Evolutionary conservation across 2,329 filamentous ascomycete species (phyloP).

Genomic region (Aspergillus sp.): DNA sequence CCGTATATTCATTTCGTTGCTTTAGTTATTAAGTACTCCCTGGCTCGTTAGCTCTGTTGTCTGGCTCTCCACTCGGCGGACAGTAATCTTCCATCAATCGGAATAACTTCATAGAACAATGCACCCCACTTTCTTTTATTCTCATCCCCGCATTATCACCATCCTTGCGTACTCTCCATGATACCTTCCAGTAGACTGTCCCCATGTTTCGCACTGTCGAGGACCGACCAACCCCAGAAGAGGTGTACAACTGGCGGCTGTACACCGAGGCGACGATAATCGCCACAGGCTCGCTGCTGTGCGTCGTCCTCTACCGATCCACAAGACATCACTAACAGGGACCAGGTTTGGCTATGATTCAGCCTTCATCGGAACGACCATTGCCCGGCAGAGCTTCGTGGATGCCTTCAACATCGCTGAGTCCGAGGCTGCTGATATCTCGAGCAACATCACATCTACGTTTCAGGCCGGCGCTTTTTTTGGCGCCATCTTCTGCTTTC

Average conservation of each 20-base stretch:
- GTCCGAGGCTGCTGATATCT: slow-evolving; percentile 39
- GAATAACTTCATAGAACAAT: neutral
- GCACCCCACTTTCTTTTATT: neutral
- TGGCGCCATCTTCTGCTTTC: slow-evolving; percentile 52
- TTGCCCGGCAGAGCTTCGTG: slow-evolving; percentile 51
- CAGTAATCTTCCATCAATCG: neutral
- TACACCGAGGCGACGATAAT: slow-evolving; percentile 52
- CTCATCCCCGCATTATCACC: no score
- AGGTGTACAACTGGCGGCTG: slow-evolving; percentile 56
- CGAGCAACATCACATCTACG: slow-evolving; percentile 50
- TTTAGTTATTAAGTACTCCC: no score
- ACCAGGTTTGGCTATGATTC: slow-evolving; percentile 54
- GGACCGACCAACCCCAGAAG: slow-evolving; percentile 56
- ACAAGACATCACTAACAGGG: slow-evolving; percentile 21
- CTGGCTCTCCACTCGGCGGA: neutral
- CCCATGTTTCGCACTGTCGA: slow-evolving; percentile 29
- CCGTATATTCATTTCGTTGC: no score
- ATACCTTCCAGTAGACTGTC: no score
- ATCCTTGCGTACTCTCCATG: no score
- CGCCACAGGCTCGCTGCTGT: slow-evolving; percentile 47
- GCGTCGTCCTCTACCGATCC: neutral
- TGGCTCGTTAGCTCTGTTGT: no score
- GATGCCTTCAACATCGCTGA: slow-evolving; percentile 44
- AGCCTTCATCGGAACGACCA: slow-evolving; percentile 57
- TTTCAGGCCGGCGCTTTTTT: slow-evolving; percentile 56